phyloP scores from a whole-genome alignment of 1,139 yeast species.

The Geotrichum reessii region DNA sequence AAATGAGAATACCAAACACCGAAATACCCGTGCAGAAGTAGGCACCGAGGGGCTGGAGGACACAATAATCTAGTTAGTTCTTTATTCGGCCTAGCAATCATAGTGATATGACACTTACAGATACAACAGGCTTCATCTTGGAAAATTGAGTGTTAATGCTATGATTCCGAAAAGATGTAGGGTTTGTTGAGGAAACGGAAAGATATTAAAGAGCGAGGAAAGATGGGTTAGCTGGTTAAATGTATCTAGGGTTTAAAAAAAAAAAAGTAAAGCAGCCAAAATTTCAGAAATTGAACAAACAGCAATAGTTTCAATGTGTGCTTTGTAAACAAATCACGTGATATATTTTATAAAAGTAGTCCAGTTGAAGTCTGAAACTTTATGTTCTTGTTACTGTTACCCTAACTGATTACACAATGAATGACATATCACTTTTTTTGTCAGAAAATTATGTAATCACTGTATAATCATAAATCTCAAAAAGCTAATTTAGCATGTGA shows the following conservation, averaged over 20 bases:
- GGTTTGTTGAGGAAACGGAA: neutral
- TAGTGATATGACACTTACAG: slow-evolving; percentile 28
- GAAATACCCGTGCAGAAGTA: slow-evolving; percentile 93
- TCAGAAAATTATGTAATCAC: no score
- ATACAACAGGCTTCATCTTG: slow-evolving; percentile 38
- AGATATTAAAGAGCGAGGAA: neutral
- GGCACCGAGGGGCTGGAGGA: slow-evolving; percentile 65
- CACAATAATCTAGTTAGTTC: neutral
- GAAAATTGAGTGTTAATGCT: neutral
- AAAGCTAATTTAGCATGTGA: no score
- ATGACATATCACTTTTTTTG: no score
- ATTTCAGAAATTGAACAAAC: neutral
- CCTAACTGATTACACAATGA: neutral
- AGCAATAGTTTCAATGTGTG: neutral
- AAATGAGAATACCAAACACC: slow-evolving; percentile 82
- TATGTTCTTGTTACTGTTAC: no score
- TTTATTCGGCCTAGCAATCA: neutral
- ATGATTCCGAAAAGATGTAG: neutral
- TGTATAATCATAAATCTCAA: no score
- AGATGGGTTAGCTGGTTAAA: neutral
- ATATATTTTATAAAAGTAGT: no score
- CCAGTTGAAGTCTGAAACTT: no score
- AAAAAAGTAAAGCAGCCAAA: neutral
- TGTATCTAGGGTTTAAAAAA: neutral
- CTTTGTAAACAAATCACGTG: neutral